Evolutionary conservation across 1,139 yeast genomes (phyloP).

Genomic region (Geotrichum carabidarum): DNA sequence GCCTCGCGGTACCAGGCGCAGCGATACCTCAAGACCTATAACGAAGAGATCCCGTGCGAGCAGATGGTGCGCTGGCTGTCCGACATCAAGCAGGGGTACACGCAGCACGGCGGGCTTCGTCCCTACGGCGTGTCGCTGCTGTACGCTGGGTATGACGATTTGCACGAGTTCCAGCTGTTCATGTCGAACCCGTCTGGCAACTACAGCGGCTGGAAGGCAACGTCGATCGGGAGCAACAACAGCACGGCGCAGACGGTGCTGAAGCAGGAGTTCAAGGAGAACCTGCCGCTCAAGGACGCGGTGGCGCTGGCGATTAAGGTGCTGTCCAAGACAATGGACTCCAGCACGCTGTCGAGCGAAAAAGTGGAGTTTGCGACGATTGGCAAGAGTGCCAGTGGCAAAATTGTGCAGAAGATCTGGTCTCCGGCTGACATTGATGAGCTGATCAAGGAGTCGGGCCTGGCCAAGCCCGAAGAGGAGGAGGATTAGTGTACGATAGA

Average conservation of each 20-base stretch:
- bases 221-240: constrained; percentile 93
- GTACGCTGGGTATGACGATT: constrained; percentile 92
- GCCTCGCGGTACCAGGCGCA: constrained; percentile 86
- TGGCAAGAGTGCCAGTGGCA: constrained; percentile 46
- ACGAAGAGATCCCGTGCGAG: constrained; percentile 90
- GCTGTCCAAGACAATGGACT: constrained; percentile 89
- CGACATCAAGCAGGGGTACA: constrained; percentile 94
- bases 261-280: constrained; percentile 91
- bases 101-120: constrained; percentile 97
- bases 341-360: constrained; percentile 76
- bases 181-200: constrained; percentile 97
- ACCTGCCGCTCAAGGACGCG: constrained; percentile 69
- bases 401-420: constrained; percentile 70
- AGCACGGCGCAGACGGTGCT: constrained; percentile 92
- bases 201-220: constrained; percentile 98
- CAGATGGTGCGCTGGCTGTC: constrained; percentile 81
- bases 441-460: constrained; percentile 69
- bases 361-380: constrained; percentile 88
- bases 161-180: constrained; percentile 84
- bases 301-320: constrained; percentile 86
- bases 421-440: constrained; percentile 68
- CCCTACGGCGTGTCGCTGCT: constrained; percentile 97
- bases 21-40: constrained; percentile 73
- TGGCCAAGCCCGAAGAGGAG: constrained; percentile 50
- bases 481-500: constrained; percentile 36